These are phyloP conservation scores for Starmerella apis DNA, from an alignment of 805 yeast species.

Conservation along the genomic window DNA sequence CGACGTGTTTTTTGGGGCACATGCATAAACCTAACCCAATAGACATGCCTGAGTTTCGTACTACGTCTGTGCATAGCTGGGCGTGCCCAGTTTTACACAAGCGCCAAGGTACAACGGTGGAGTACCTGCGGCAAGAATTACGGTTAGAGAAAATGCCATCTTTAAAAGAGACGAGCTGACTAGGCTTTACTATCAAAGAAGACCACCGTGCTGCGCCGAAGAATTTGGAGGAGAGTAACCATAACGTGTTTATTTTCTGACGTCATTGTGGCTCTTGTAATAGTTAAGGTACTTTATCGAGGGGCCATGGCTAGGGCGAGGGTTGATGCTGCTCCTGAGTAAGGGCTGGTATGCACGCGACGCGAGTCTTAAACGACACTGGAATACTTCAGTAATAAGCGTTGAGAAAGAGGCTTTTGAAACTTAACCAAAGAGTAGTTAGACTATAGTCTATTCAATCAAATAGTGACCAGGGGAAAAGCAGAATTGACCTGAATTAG, in stretches of 20 bases:
- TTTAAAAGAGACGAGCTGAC: background rate
- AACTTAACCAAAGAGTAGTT: too few relatives aligned
- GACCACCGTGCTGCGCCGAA: background rate
- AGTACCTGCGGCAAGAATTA: background rate
- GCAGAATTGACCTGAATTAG: too few relatives aligned
- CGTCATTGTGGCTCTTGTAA: background rate
- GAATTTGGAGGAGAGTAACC: background rate
- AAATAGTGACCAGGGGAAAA: too few relatives aligned
- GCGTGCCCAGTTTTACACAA: background rate
- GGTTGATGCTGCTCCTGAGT: background rate
- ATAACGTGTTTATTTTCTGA: background rate
- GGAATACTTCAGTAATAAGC: background rate
- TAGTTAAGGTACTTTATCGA: background rate
- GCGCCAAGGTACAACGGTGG: background rate
- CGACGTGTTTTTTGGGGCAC: slow-evolving; percentile 8
- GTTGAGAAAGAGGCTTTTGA: too few relatives aligned
- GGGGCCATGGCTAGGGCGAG: background rate
- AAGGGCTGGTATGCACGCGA: slow-evolving; percentile 4
- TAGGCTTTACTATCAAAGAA: background rate
- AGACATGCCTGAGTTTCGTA: background rate
- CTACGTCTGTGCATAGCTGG: background rate
- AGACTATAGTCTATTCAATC: too few relatives aligned
- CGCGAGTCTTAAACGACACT: background rate
- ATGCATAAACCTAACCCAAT: slow-evolving; percentile 4
- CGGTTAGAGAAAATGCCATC: background rate